Conservation (phyloP, 2,329 filamentous ascomycete species). For the Mollisia scopiformis region DNA sequence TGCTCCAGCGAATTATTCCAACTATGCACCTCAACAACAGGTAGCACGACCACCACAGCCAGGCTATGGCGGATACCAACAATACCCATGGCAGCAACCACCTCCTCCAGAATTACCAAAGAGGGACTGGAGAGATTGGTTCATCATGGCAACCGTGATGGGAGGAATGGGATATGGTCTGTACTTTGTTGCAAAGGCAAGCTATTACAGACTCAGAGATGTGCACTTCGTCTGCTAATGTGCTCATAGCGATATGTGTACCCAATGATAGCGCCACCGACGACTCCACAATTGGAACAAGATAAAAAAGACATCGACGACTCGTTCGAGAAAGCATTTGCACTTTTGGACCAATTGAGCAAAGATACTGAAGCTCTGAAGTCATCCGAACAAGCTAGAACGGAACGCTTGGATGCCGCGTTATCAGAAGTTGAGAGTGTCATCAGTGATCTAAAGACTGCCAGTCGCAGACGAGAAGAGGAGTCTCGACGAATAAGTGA, state of each 20-base stretch:
- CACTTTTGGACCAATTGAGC: conserved; percentile 86
- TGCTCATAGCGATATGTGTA: conserved; percentile 77
- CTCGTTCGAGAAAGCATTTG: conserved; percentile 90
- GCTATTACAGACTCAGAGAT: conserved; percentile 8
- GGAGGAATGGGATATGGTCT: conserved; percentile 87
- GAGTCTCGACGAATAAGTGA: conserved; percentile 85
- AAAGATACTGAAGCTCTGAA: conserved; percentile 91
- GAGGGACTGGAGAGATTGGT: conserved; percentile 97
- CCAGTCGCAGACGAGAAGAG: conserved; percentile 81
- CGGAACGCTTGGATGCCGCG: conserved; percentile 79
- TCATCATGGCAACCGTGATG: conserved; percentile 97
- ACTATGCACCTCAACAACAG: conserved; percentile 42
- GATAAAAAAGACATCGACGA: conserved; percentile 94
- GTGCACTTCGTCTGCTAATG: neutral
- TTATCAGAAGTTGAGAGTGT: conserved; percentile 84
- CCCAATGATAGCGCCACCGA: conserved; percentile 90
- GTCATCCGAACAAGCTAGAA: conserved; percentile 80
- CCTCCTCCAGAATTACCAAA: conserved; percentile 65
- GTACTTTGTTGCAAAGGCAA: conserved; percentile 84
- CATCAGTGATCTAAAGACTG: conserved; percentile 78
- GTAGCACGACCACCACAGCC: conserved; percentile 41
- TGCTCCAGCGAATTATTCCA: conserved; percentile 45
- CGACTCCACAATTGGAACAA: conserved; percentile 88
- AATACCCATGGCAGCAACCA: conserved; percentile 59
- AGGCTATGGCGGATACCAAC: conserved; percentile 51